Base-by-base conservation (phyloP, 495 filamentous ascomycete genomes). In the Neurospora discreta region DNA sequence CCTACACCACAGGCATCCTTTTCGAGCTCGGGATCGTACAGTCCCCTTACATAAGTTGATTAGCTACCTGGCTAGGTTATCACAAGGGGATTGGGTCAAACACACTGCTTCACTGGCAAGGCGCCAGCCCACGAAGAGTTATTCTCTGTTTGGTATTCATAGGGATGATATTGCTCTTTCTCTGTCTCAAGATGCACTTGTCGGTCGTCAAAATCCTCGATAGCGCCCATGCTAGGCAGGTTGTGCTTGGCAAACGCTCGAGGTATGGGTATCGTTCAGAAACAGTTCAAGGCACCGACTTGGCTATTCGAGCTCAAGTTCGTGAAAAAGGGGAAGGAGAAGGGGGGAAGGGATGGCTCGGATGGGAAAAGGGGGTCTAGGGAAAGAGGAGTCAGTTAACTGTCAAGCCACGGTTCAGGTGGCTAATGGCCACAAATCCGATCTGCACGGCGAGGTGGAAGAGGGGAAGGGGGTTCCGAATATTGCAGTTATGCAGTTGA, bases 1-100 rank as follows among this genome's bases (percentile, higher is more conserved):
- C 95, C 96, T 75, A 99, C 95, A 91, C 95, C 95, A 80, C 95
- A 99, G 65, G 95, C 93, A 94, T 99, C 95, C 82, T 99, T 99
- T 82, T 99, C 95, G 71, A 95, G 90, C 78, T 90, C 89, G 70
- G 95, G 95, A 81, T 98, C 94, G 79, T 99, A 99, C 40, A 99
- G 89, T 83, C 95, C 95, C 77, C 86, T 87, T 60, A 13, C 11
- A 71, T 3, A n/a, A n/a, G n/a, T 8, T 9, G 41, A 60, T 78
- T 44, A 78, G 72, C 60, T 18, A 38, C 13, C 16, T 38, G 5
- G 16, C 8, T 13, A 69, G 20, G 3, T 9, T 5, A 67, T 33
- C 15, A 42, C 40, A 40, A 8, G 15, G 18, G 42, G 5, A 41
- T 18, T 10, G 46, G 15, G n/a, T 33, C 38, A 13, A 33, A 84